Evolutionary conservation across 2,329 filamentous ascomycete species (phyloP), one percentile per base, ranked within the genome.

Genomic region (Decorospora gaudefroyi): DNA sequence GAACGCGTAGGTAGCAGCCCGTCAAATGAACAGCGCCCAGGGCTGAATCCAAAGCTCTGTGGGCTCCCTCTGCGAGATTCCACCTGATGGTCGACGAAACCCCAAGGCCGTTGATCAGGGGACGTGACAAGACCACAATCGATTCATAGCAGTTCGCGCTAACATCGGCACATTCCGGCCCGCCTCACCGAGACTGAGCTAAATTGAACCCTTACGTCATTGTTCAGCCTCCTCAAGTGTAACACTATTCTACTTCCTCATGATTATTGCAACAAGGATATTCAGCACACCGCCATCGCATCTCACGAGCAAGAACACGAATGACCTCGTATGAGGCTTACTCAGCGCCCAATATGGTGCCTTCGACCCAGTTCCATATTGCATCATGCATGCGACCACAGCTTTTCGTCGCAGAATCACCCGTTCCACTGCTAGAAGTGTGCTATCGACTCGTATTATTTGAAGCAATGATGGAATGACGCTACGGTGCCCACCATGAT

Each of bases 391-490:
- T 27, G 35, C 28, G 25, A 27, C 11, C 38, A 17, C 15, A 33
- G 28, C 16, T 21, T 35, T 18, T 31, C n/a, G 28, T 35, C 16
- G 28, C 32, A 26, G 12, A 19, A 12, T 23, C 32, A 25, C 40
- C 41, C 33, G 25, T 47, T 34, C 35, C 25, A 37, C 37, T 21
- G 38, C 17, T 27, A 28, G 32, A 39, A 37, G 17, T 34, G 43
- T 43, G 42, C 22, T 56, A 54, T 50, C 23, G 49, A 51, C 23
- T 51, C 39, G 32, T 49, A 53, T 32, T 29, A 23, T n/a, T n/a
- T n/a, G n/a, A n/a, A n/a, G n/a, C n/a, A n/a, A n/a, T n/a, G n/a
- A n/a, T n/a, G n/a, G n/a, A n/a, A n/a, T n/a, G n/a, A 28, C 36
- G 21, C 35, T 42, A 32, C 10, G 27, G 33, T 34, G 37, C 33